Evolutionary conservation across 2,329 filamentous ascomycete species (phyloP), one percentile per base, ranked within the genome.

Genomic region (Penicillium carneum): DNA sequence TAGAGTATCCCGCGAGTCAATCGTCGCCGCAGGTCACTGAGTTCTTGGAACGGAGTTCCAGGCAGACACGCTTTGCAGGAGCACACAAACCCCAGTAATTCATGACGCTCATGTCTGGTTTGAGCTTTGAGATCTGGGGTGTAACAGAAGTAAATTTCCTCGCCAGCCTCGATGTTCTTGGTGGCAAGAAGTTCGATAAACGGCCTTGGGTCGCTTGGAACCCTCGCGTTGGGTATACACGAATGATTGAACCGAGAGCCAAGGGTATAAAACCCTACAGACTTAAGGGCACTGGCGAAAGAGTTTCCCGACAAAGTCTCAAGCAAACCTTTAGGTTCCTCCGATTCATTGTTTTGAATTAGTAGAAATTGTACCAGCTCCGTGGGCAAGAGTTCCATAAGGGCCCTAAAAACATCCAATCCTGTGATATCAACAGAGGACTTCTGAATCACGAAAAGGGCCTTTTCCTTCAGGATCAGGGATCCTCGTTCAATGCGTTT

Each of bases 201-300:
- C 4, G 5, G 4, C n/a, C n/a, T 14, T 9, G 7, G 11, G 7
- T 5, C 7, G 11, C 2, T 34, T 31, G n/a, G n/a, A 12, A 7
- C 1, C 4, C 10, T 38, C 2, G 47, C 11, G 33, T 38, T 50
- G 3, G 47, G 33, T 14, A 23, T 2, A 36, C 47, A 50, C 11
- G 18, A 38, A 38, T 50, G 55, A 12, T 64, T 54, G 41, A 50
- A 34, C 41, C 46, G 46, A 0, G 29, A 48, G 29, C 29, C 3
- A 33, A 20, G 14, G 9, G 6, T 9, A 11, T 10, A 33, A 3
- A 48, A 10, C 8, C 9, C 46, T 18, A n/a, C 9, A 18, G 26
- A 12, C 29, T 20, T 29, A 7, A 11, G 9, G 4, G 3, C 9
- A 3, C 9, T 14, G 10, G 4, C 0, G 20, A 45, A 26, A 7